Conservation (phyloP, 1,139 yeast species). For the Hanseniaspora sp. region DNA sequence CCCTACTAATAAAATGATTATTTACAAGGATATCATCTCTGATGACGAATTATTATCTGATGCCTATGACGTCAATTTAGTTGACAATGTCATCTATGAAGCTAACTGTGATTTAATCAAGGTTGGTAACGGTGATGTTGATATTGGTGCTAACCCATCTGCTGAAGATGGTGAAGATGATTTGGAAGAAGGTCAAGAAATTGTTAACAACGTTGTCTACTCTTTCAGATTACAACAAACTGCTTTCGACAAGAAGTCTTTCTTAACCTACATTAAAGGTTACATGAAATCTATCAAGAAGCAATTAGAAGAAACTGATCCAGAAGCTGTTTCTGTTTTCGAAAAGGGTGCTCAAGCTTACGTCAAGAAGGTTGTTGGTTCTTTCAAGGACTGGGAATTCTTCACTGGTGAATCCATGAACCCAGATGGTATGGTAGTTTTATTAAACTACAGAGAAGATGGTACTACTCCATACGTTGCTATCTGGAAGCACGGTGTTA, state of each 20-base stretch:
- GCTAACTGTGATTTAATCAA: conserved; percentile 91
- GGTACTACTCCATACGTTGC: conserved; percentile 96
- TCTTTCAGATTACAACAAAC: conserved; percentile 97
- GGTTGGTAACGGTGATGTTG: conserved; percentile 82
- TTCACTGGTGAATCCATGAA: conserved; percentile 99
- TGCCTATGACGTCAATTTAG: conserved; percentile 81
- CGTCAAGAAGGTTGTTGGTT: conserved; percentile 88
- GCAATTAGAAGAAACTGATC: conserved; percentile 73
- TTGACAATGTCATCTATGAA: conserved; percentile 87
- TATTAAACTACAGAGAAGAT: conserved; percentile 99
- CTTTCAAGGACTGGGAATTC: conserved; percentile 98
- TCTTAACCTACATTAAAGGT: conserved; percentile 89
- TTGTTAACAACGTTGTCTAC: conserved; percentile 96
- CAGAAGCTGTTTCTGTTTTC: conserved; percentile 74
- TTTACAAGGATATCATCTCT: conserved; percentile 65
- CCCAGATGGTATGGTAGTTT: conserved; percentile 96
- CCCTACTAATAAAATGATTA: conserved; percentile 24
- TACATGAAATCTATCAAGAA: conserved; percentile 96
- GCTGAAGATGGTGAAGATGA: conserved; percentile 83
- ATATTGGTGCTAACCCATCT: conserved; percentile 99
- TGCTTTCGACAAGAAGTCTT: conserved; percentile 93
- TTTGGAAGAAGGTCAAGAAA: conserved; percentile 73
- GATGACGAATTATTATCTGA: conserved; percentile 96
- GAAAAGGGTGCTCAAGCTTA: conserved; percentile 95
- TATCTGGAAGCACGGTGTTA: conserved; percentile 97